A percentile compares a stretch with the other conserved stretches of the same genome.
These are phyloP conservation scores for Pseudisothecium myosuroides DNA, from an alignment of 225 moss, liverwort and hornwort genomes.

Conservation along the genomic window DNA sequence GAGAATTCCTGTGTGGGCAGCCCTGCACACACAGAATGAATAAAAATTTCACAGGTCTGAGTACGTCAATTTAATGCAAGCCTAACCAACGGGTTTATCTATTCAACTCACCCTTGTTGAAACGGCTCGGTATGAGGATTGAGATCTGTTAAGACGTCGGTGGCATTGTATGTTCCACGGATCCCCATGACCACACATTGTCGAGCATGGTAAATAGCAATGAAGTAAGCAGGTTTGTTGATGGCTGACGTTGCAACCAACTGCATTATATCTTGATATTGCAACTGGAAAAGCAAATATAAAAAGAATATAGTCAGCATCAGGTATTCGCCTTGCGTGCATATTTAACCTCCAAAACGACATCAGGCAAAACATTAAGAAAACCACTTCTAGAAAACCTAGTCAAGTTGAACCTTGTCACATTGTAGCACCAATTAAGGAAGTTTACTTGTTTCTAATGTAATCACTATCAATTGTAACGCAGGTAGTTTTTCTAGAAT, in stretches of 20 bases:
- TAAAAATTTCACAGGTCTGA: not conserved
- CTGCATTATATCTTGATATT: conserved; percentile 40
- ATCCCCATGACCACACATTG: conserved; percentile 52
- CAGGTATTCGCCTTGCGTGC: not conserved
- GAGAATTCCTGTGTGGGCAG: conserved; percentile 65
- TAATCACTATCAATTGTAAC: not conserved
- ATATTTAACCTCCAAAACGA: not conserved
- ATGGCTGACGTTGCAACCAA: conserved; percentile 38
- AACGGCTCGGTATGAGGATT: conserved; percentile 63
- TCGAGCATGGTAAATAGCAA: conserved; percentile 50
- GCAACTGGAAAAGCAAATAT: not conserved
- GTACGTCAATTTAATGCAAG: not conserved
- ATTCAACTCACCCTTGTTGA: conserved; percentile 33
- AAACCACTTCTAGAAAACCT: not conserved
- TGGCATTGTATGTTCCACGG: conserved; percentile 62
- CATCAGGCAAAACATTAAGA: not conserved
- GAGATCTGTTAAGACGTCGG: conserved; percentile 70
- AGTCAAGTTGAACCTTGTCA: not conserved
- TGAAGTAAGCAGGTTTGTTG: conserved; percentile 56
- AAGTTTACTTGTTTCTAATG: not conserved
- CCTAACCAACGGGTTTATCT: not conserved
- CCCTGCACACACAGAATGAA: conserved; percentile 14
- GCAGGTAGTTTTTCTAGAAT: not conserved
- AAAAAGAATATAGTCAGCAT: not conserved
- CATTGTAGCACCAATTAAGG: not conserved